Percentiles rank a stretch among this genome's conserved stretches.
These are phyloP conservation scores for Penicillium vulpinum DNA, from an alignment of 2,329 filamentous ascomycete genomes.

Conservation along the genomic window DNA sequence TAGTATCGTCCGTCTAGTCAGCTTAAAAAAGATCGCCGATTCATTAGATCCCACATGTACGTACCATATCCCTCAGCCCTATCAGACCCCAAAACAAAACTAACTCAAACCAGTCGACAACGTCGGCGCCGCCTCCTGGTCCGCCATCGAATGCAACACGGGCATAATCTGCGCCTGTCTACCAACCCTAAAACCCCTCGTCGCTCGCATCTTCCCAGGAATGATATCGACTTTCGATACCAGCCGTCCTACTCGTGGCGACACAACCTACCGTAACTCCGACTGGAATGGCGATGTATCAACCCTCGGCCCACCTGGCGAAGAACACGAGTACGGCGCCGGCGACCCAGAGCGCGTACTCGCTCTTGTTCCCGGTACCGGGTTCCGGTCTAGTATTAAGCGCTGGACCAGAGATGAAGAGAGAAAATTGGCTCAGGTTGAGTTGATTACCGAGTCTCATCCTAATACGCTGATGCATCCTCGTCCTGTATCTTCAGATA, in stretches of 20 bases:
- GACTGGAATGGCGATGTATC: constrained; percentile 32
- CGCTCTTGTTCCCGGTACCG: constrained; percentile 18
- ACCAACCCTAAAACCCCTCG: constrained; percentile 40
- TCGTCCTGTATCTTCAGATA: not conserved
- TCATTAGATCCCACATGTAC: constrained; percentile 39
- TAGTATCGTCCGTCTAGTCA: constrained; percentile 35
- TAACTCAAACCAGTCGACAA: constrained; percentile 32
- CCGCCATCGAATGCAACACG: constrained; percentile 42
- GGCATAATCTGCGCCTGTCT: constrained; percentile 46
- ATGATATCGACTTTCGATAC: constrained; percentile 30
- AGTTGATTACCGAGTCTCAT: constrained; percentile 7
- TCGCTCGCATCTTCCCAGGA: constrained; percentile 32
- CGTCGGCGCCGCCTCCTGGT: constrained; percentile 39
- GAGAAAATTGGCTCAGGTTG: constrained; percentile 1
- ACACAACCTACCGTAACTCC: constrained; percentile 21
- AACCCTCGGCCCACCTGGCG: constrained; percentile 29
- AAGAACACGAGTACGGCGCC: constrained; percentile 31
- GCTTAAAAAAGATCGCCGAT: constrained; percentile 34
- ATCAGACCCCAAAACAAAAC: not conserved
- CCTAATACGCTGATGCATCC: not conserved
- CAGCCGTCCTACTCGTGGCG: constrained; percentile 17
- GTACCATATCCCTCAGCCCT: not conserved
- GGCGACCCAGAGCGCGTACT: constrained; percentile 27
- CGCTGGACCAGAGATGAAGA: constrained; percentile 20
- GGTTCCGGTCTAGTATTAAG: constrained; percentile 12